Conservation (phyloP, 805 yeast genomes). For the Suhomyces pyralidae region DNA sequence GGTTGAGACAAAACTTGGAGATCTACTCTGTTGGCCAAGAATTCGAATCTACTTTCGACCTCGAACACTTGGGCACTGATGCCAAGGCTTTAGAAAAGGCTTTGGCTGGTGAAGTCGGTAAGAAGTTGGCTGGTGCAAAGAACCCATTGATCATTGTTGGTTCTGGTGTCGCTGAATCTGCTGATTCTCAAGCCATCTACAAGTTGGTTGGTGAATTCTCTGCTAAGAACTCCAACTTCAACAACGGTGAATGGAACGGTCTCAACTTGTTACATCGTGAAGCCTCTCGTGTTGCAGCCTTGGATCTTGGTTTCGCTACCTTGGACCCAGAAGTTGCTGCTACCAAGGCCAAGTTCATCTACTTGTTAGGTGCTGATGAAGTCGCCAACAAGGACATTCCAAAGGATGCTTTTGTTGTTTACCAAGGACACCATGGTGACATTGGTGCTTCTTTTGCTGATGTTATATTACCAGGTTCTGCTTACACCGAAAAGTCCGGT, state of each 20-base stretch:
- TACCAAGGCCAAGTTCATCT: conserved; percentile 67
- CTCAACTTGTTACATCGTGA: conserved; percentile 76
- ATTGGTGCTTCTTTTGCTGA: conserved; percentile 85
- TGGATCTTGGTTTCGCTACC: conserved; percentile 74
- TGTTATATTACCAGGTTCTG: conserved; percentile 82
- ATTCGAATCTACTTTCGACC: conserved; percentile 73
- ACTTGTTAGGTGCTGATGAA: conserved; percentile 84
- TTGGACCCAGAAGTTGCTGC: conserved; percentile 44
- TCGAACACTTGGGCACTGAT: conserved; percentile 60
- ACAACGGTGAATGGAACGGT: conserved; percentile 78
- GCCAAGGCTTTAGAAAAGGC: conserved; percentile 58
- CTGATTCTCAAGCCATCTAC: conserved; percentile 61
- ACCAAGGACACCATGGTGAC: conserved; percentile 93
- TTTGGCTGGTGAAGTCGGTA: conserved; percentile 64
- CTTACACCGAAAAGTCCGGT: conserved; percentile 83
- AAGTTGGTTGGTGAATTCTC: conserved; percentile 61
- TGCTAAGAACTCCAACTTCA: conserved; percentile 52
- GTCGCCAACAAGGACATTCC: conserved; percentile 67
- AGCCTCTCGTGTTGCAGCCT: conserved; percentile 85
- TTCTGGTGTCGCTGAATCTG: conserved; percentile 68
- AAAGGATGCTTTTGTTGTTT: conserved; percentile 79
- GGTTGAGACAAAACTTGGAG: conserved; percentile 68
- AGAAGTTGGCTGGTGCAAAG: conserved; percentile 61
- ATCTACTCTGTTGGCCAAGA: conserved; percentile 70
- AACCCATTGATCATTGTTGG: conserved; percentile 80